Conservation (phyloP, 169 alveolate species). For the Cryptosporidium muris region DNA sequence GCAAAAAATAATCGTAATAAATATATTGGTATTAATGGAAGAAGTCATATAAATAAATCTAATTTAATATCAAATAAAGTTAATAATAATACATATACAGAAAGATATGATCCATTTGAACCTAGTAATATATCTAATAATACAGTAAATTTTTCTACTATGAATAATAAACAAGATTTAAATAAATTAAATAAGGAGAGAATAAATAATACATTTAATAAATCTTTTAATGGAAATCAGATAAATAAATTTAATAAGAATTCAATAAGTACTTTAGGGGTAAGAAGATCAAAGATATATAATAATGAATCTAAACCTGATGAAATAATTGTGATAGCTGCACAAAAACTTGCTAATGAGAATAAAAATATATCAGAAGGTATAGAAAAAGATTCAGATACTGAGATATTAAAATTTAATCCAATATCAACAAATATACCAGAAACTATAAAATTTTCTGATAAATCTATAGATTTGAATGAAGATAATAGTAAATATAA, state of each 20-base stretch:
- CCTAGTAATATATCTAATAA: background rate
- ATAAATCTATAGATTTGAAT: too few relatives aligned
- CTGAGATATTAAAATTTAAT: too few relatives aligned
- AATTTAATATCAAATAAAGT: background rate
- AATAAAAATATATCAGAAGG: background rate
- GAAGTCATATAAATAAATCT: conserved; percentile 11
- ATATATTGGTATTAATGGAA: conserved; percentile 76
- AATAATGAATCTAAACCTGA: background rate
- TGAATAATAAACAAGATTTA: background rate
- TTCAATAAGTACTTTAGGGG: too few relatives aligned
- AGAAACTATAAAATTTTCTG: too few relatives aligned
- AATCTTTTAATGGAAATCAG: too few relatives aligned
- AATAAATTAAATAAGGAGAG: background rate
- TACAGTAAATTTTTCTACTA: background rate
- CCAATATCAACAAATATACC: too few relatives aligned
- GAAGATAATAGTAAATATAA: too few relatives aligned
- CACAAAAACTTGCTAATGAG: conserved; percentile 30
- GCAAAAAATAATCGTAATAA: conserved; percentile 79
- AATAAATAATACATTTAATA: too few relatives aligned
- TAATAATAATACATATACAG: background rate
- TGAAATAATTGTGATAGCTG: conserved; percentile 21
- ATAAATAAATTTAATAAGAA: too few relatives aligned
- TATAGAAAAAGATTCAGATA: background rate
- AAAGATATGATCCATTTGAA: conserved; percentile 39
- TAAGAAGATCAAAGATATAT: too few relatives aligned